Percentiles rank a stretch among this genome's conserved stretches.
These are phyloP conservation scores for Plasmodium coatneyi DNA, from an alignment of 169 alveolate genomes.

Conservation along the genomic window DNA sequence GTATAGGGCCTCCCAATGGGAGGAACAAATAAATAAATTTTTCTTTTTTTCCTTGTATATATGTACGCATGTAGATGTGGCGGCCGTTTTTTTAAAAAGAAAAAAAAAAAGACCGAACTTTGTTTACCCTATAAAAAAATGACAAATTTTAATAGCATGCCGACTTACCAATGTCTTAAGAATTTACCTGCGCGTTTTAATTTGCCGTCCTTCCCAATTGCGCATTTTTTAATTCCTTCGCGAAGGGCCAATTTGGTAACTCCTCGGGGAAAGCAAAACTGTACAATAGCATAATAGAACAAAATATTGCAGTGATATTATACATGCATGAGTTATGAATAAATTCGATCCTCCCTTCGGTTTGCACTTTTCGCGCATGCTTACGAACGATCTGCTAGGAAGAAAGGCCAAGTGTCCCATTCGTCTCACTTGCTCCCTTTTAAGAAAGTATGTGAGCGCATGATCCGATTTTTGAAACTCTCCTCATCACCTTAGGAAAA, in stretches of 20 bases:
- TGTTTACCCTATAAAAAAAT: not conserved
- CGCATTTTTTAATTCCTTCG: not conserved
- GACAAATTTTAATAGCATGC: not conserved
- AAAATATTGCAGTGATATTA: not conserved
- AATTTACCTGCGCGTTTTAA: not conserved
- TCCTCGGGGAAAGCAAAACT: not conserved
- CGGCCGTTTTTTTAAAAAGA: not conserved
- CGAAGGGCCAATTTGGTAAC: not conserved
- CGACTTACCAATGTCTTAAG: not conserved
- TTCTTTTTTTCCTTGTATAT: not conserved
- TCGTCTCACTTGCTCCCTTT: not conserved
- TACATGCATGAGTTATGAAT: not conserved
- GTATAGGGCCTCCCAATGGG: not conserved
- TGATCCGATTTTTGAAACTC: not conserved
- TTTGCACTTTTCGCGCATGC: not conserved
- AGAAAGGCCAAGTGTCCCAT: not conserved
- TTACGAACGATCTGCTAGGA: not conserved
- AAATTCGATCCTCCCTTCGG: not conserved
- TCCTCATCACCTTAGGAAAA: not conserved
- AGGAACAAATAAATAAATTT: not conserved
- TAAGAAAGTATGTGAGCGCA: not conserved
- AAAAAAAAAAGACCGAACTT: not conserved
- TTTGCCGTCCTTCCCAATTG: not conserved
- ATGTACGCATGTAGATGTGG: not conserved
- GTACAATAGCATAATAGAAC: not conserved